Evolutionary conservation across 2,329 filamentous ascomycete genomes (phyloP).

Genomic region (Colletotrichum spaethianum): DNA sequence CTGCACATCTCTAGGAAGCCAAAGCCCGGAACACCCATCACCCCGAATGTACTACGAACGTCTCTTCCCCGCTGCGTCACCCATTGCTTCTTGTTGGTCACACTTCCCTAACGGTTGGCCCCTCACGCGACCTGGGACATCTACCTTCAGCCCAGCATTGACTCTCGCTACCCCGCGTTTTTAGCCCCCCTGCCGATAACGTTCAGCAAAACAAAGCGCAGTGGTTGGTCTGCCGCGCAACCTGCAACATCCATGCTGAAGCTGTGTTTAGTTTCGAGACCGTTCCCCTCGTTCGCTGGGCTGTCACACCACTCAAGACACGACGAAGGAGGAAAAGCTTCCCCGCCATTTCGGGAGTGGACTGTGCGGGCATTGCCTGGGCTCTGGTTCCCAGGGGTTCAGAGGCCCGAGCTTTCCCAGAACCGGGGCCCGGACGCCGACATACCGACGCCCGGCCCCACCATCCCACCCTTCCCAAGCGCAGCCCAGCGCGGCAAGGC

Average conservation of each 20-base stretch:
- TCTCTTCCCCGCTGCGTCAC: background rate
- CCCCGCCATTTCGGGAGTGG: conserved; percentile 31
- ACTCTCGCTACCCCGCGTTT: conserved; percentile 38
- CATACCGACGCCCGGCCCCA: conserved; percentile 36
- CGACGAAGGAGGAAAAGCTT: conserved; percentile 18
- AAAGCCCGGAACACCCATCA: background rate
- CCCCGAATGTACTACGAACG: too few relatives aligned
- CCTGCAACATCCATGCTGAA: conserved; percentile 23
- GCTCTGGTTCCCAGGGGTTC: conserved; percentile 8
- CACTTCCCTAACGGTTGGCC: background rate
- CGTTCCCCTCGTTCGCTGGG: background rate
- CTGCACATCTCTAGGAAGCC: background rate
- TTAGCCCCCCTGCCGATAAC: conserved; percentile 11
- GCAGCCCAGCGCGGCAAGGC: conserved; percentile 10
- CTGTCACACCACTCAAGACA: background rate
- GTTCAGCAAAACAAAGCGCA: conserved; percentile 1
- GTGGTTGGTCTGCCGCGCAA: background rate
- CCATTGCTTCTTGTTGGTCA: background rate
- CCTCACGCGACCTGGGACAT: background rate
- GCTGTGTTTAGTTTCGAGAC: conserved; percentile 10
- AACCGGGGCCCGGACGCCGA: conserved; percentile 21
- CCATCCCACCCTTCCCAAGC: conserved; percentile 30
- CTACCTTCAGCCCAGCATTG: conserved; percentile 18
- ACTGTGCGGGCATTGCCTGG: conserved; percentile 17
- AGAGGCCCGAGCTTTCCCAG: conserved; percentile 20